These are phyloP conservation scores for Neonectria coccinea DNA, from an alignment of 2,329 filamentous ascomycete genomes.

Conservation along the genomic window DNA sequence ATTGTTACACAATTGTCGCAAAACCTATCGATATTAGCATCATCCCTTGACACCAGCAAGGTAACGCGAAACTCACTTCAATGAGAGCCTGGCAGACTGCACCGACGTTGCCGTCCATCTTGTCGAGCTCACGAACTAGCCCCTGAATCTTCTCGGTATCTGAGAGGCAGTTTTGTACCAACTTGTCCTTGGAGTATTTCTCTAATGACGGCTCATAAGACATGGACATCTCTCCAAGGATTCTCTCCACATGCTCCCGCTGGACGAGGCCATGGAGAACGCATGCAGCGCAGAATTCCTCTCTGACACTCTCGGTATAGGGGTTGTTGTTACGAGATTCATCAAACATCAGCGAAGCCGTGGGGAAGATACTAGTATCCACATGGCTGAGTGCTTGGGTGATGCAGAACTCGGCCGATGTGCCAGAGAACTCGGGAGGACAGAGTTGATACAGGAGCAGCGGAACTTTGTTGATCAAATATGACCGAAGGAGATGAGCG, in stretches of 20 bases:
- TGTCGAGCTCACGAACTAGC: slow-evolving; percentile 84
- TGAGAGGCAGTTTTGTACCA: slow-evolving; percentile 81
- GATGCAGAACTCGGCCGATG: slow-evolving; percentile 78
- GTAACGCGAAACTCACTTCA: slow-evolving; percentile 62
- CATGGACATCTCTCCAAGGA: slow-evolving; percentile 87
- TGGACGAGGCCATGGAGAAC: slow-evolving; percentile 87
- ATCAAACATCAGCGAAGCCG: slow-evolving; percentile 69
- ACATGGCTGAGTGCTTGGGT: slow-evolving; percentile 81
- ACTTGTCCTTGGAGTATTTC: slow-evolving; percentile 79
- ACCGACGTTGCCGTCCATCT: slow-evolving; percentile 91
- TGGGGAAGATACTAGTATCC: slow-evolving; percentile 80
- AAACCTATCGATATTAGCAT: slow-evolving; percentile 61
- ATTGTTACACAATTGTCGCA: slow-evolving; percentile 75
- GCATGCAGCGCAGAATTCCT: slow-evolving; percentile 90
- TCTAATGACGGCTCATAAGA: slow-evolving; percentile 80
- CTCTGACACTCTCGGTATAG: slow-evolving; percentile 69
- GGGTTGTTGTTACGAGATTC: slow-evolving; percentile 68
- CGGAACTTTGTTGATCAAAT: slow-evolving; percentile 78
- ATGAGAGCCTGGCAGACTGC: slow-evolving; percentile 83
- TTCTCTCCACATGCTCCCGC: slow-evolving; percentile 79
- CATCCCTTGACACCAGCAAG: background rate
- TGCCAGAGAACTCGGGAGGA: slow-evolving; percentile 77
- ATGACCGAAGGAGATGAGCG: slow-evolving; percentile 84
- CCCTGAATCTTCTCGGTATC: slow-evolving; percentile 81
- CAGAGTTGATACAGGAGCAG: slow-evolving; percentile 65